Evolutionary conservation across 768 basidiomycete species (phyloP), one percentile per base, ranked within the genome.

Genomic region (Tylopilus subfusipes): DNA sequence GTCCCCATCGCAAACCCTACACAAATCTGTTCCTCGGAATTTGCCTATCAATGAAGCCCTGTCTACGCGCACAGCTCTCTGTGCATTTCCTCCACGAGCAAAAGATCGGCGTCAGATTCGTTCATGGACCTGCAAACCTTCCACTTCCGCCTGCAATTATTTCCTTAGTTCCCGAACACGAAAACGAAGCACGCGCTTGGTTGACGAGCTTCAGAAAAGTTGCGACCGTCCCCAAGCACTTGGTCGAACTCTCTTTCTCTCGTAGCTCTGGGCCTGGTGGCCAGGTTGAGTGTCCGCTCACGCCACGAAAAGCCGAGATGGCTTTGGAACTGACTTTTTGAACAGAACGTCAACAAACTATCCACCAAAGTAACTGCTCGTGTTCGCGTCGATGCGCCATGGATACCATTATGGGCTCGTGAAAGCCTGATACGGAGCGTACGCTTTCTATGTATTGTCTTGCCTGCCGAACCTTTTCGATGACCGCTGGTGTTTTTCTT

Each of bases 271-370:
- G 90, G 22, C 90, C 90, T 7, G 90, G 90, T 33, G 90, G 90
- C 16, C 90, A 91, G 80, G 90, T 88, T 64, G 54, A 58, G 67
- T 58, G 7, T 49, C 38, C 25, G 10, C 31, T 60, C 45, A 7
- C n/a, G 27, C 18, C 29, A 25, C 18, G 18, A 48, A 22, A n/a
- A 42, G 30, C 33, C 7, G 16, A 13, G 33, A 18, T 29, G 14
- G 7, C 22, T 27, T 2, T 10, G 7, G 9, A 11, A 24, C 45
- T 54, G 38, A 64, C 36, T 18, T 44, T 21, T 27, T 30, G 27
- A 38, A n/a, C 60, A 92, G 88, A 90, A 93, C 59, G 90, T 93
- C 36, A 93, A 93, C 65, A 93, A 91, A 72, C 80, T 92, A n/a
- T 91, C 89, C 54, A 92, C 90, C 14, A 92, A 92, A 66, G 87